These are phyloP conservation scores for Mycena kentingensis DNA, from an alignment of 768 basidiomycete species.

Conservation along the genomic window DNA sequence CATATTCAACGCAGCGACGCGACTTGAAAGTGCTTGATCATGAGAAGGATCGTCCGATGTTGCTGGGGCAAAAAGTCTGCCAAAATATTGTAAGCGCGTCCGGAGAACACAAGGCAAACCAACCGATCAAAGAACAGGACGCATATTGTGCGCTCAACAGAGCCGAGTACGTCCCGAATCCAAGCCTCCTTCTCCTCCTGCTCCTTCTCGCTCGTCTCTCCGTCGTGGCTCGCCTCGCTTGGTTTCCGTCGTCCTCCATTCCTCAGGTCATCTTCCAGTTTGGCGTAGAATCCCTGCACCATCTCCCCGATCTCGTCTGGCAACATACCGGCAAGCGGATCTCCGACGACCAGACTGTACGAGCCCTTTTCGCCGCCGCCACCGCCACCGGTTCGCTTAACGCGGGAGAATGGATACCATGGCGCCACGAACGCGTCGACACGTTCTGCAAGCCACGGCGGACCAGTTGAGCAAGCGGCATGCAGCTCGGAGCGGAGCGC, in stretches of 20 bases:
- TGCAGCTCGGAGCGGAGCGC: conserved; percentile 60
- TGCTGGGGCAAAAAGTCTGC: conserved; percentile 75
- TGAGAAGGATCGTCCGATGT: conserved; percentile 75
- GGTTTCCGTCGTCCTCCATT: conserved; percentile 12
- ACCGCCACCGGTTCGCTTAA: conserved; percentile 4
- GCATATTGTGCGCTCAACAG: conserved; percentile 72
- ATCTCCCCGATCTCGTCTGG: conserved; percentile 54
- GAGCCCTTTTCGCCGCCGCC: conserved; percentile 25
- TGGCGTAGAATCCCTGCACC: conserved; percentile 72
- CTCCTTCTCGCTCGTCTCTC: conserved; percentile 29
- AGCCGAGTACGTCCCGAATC: conserved; percentile 65
- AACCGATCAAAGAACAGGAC: conserved; percentile 84
- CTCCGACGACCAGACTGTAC: conserved; percentile 34
- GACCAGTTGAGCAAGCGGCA: conserved; percentile 40
- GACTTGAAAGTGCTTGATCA: conserved; percentile 85
- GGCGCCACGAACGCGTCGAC: conserved; percentile 56
- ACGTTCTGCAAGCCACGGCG: conserved; percentile 61
- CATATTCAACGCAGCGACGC: conserved; percentile 90
- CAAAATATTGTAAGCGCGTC: not conserved
- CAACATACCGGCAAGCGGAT: conserved; percentile 42
- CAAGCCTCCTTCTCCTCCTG: conserved; percentile 43
- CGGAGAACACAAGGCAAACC: conserved; percentile 22
- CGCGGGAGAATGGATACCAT: conserved; percentile 55
- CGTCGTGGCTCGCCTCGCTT: conserved; percentile 35
- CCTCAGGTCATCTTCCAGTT: conserved; percentile 65